These are phyloP conservation scores for Alternaria brassicicola DNA, from an alignment of 2,329 filamentous ascomycete genomes.

Conservation along the genomic window DNA sequence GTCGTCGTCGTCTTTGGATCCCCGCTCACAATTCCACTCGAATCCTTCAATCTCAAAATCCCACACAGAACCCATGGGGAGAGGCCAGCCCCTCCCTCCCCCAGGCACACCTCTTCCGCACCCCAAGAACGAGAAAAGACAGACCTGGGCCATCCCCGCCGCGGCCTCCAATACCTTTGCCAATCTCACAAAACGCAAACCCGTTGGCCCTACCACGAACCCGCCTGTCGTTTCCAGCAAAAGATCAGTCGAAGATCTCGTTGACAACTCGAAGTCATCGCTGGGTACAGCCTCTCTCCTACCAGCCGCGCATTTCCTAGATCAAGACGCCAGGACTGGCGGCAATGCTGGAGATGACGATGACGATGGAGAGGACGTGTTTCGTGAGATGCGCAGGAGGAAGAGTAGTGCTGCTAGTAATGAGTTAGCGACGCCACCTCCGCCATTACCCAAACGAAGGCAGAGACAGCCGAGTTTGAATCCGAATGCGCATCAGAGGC, in stretches of 20 bases:
- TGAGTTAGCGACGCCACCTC: slow-evolving; percentile 30
- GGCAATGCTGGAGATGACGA: background rate
- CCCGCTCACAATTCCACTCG: slow-evolving; percentile 10
- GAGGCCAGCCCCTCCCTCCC: slow-evolving; percentile 80
- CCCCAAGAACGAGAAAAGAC: slow-evolving; percentile 63
- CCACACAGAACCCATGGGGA: slow-evolving; percentile 74
- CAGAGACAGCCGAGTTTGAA: slow-evolving; percentile 45
- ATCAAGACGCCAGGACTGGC: slow-evolving; percentile 1
- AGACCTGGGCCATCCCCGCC: slow-evolving; percentile 57
- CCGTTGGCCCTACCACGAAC: slow-evolving; percentile 46
- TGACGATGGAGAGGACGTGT: slow-evolving; percentile 14
- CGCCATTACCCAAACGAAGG: slow-evolving; percentile 57
- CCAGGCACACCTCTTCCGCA: slow-evolving; percentile 78
- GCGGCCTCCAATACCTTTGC: slow-evolving; percentile 42
- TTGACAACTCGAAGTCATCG: slow-evolving; percentile 1
- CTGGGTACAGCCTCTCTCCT: slow-evolving; percentile 7
- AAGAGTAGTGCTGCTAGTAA: slow-evolving; percentile 3
- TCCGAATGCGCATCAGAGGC: slow-evolving; percentile 11
- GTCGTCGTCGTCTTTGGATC: background rate
- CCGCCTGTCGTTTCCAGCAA: slow-evolving; percentile 6
- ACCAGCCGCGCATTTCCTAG: slow-evolving; percentile 7
- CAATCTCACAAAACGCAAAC: slow-evolving; percentile 67
- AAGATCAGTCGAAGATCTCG: slow-evolving; percentile 16
- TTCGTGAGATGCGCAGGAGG: slow-evolving; percentile 16
- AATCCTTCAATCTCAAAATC: slow-evolving; percentile 25